A percentile compares a stretch with the other conserved stretches of the same genome.
These are phyloP conservation scores for Daedalea quercina DNA, from an alignment of 768 basidiomycete species.

Conservation along the genomic window DNA sequence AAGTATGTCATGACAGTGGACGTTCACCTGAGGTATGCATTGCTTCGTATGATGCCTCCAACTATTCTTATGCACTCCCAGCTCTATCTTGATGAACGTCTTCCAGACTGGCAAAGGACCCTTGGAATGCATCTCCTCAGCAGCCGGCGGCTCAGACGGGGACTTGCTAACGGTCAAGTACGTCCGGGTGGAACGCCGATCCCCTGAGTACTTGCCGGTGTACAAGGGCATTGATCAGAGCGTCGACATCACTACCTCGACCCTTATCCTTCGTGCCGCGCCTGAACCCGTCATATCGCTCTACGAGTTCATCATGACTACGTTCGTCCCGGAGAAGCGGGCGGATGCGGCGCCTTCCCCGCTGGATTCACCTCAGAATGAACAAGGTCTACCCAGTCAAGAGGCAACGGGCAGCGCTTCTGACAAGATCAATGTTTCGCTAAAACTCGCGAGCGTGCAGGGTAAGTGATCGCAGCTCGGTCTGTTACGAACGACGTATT, in stretches of 20 bases:
- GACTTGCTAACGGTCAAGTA: constrained; percentile 81
- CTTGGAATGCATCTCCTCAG: constrained; percentile 62
- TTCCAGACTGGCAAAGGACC: constrained; percentile 47
- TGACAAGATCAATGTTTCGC: constrained; percentile 67
- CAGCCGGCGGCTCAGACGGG: constrained; percentile 34
- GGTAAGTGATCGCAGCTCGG: constrained; percentile 34
- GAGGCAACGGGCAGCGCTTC: constrained; percentile 6
- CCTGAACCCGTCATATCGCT: constrained; percentile 87
- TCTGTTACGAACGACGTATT: neutral
- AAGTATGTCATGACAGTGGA: constrained; percentile 86
- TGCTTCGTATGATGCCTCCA: neutral
- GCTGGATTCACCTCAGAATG: neutral
- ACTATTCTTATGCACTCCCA: constrained; percentile 23
- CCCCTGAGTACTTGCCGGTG: constrained; percentile 75
- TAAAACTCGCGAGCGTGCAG: constrained; percentile 82
- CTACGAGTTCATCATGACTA: constrained; percentile 97
- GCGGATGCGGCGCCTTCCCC: constrained; percentile 1
- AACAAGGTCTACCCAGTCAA: neutral
- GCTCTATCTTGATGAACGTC: constrained; percentile 72
- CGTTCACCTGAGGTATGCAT: constrained; percentile 62
- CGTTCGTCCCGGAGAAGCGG: constrained; percentile 62
- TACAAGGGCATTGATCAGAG: constrained; percentile 86
- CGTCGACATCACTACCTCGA: constrained; percentile 83
- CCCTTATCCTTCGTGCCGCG: constrained; percentile 80
- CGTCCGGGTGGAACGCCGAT: constrained; percentile 69